Percentiles rank a stretch among this genome's conserved stretches.
phyloP scores from a whole-genome alignment of 768 basidiomycete species.

The Boletus bicolor region DNA sequence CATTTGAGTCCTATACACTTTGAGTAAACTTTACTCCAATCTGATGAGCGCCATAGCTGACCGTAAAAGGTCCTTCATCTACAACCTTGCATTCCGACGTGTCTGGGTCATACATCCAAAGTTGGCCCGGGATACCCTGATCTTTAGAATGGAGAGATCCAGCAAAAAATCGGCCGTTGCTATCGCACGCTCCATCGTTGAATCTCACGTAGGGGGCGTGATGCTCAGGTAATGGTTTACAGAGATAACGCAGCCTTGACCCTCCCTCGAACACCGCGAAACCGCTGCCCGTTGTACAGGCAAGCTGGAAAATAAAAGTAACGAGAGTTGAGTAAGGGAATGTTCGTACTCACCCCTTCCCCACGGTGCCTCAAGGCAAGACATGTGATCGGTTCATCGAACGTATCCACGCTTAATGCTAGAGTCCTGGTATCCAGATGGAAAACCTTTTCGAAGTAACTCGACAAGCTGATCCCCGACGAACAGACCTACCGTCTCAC shows the following conservation, averaged over 20 bases:
- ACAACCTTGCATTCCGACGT: constrained; percentile 46
- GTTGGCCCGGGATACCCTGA: constrained; percentile 48
- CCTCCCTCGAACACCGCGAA: constrained; percentile 17
- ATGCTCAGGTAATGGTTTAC: constrained; percentile 45
- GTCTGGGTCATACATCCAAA: constrained; percentile 58
- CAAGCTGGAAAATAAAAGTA: constrained; percentile 9
- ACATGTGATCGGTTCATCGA: constrained; percentile 55
- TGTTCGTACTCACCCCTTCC: constrained; percentile 7
- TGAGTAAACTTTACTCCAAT: not conserved
- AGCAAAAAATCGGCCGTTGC: constrained; percentile 60
- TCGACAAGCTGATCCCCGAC: not conserved
- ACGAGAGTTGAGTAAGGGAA: not conserved
- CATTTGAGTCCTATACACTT: constrained; percentile 16
- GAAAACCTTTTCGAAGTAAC: constrained; percentile 14
- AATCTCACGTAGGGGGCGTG: constrained; percentile 50
- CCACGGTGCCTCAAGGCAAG: constrained; percentile 49
- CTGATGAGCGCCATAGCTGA: constrained; percentile 27
- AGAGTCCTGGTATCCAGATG: constrained; percentile 40
- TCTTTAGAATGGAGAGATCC: constrained; percentile 56
- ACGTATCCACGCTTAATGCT: constrained; percentile 44
- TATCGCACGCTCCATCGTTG: constrained; percentile 71
- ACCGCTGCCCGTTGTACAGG: constrained; percentile 21
- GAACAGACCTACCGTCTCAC: constrained; percentile 2
- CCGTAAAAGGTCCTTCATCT: constrained; percentile 66
- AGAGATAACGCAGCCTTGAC: constrained; percentile 48